Percentiles rank a stretch among this genome's conserved stretches.
phyloP scores from a whole-genome alignment of 257 asterid genomes.

The Schizonepeta tenuifolia region DNA sequence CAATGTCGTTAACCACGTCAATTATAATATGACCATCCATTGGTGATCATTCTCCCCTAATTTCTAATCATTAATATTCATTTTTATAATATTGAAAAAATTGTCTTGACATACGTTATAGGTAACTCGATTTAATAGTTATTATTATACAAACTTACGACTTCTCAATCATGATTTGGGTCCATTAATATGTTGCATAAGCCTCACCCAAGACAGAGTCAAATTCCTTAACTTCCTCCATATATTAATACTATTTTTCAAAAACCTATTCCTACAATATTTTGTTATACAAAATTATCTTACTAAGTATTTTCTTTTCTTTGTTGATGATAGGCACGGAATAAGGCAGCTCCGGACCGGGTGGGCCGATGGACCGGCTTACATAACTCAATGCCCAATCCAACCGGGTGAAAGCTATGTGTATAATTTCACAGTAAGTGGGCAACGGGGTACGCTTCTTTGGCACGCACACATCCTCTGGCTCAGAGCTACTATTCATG shows the following conservation, averaged over 20 bases:
- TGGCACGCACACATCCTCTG: slow-evolving; percentile 86
- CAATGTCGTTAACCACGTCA: slow-evolving; percentile 59
- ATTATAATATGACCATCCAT: slow-evolving; percentile 58
- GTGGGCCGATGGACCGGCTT: slow-evolving; percentile 84
- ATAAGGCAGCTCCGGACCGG: slow-evolving; percentile 61
- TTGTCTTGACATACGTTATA: too few species aligned
- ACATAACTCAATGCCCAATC: slow-evolving; percentile 74
- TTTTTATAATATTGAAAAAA: too few species aligned
- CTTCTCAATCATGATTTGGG: too few species aligned
- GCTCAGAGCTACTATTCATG: slow-evolving; percentile 67
- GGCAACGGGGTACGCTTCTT: slow-evolving; percentile 67
- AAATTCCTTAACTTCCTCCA: too few species aligned
- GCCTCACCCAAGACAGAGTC: too few species aligned
- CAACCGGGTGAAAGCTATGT: slow-evolving; percentile 62
- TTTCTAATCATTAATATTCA: too few species aligned
- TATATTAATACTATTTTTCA: too few species aligned
- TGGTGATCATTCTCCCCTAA: slow-evolving; percentile 40
- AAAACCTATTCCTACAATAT: too few species aligned
- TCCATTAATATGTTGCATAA: too few species aligned
- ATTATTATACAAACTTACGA: too few species aligned
- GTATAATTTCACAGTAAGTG: slow-evolving; percentile 59
- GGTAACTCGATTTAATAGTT: too few species aligned
- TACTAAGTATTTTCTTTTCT: not conserved
- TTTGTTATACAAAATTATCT: too few species aligned
- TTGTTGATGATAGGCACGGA: slow-evolving; percentile 60